Evolutionary conservation across 176 grass and related monocot genomes (phyloP), one percentile per base, ranked within the genome.

Genomic region (Oryza glaberrima): DNA sequence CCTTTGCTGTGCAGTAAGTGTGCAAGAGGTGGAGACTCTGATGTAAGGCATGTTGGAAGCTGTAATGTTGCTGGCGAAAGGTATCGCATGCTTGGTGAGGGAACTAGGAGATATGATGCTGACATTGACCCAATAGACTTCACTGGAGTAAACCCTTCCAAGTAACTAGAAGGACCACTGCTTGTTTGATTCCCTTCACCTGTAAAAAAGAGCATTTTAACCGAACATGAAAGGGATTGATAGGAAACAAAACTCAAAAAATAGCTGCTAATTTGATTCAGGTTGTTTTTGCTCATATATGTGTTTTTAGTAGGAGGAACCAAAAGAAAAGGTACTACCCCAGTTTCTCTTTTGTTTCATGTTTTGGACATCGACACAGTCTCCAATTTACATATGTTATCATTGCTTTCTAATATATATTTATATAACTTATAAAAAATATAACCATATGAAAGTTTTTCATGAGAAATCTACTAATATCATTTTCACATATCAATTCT

Each of bases 1-100:
- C 96, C 96, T 86, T 94, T 94, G 86, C 96, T 99, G 86, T 99
- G 93, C 78, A 99, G 68, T 48, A 99, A 83, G 81, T 99, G 96
- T 45, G 96, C 96, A 49, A 99, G 93, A 1, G 96, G 96, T 34
- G 96, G 96, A 73, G 96, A 99, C 63, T 96, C 93, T 6, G 96
- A 99, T 28, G 96, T 96, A 23, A 96, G 93, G 90, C 93, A 99
- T 22, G 88, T 99, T 1, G 96, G 96, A 44, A 99, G 91, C 65
- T 96, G 96, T 81, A 99, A 73, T 17, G 89, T 89, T 14, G 84
- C 65, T 23, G 96, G 88, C 35, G 96, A 92, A n/a, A 99, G 81
- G 73, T 90, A 92, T 45, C 93, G 90, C 90, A 96, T 87, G 74
- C 88, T 88, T 78, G 96, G 96, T 56, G 96, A 99, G 40, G 96